Base-by-base conservation (phyloP, 2,329 filamentous ascomycete species). In the Neofusicoccum cordaticola region DNA sequence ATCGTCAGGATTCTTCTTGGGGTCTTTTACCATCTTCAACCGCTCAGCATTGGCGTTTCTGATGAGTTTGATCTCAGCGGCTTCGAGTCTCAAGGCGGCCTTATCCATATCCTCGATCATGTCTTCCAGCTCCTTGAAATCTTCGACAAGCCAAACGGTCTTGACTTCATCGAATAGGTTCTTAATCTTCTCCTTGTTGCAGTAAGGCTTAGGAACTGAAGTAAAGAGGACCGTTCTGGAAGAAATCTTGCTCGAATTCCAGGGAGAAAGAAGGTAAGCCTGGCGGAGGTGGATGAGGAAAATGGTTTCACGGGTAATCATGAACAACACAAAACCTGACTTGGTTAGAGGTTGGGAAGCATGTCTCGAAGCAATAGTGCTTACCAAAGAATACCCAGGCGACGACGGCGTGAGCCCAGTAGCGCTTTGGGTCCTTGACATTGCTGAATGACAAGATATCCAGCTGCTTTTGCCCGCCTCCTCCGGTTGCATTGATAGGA, bases 21-120 rank as follows among this genome's bases (percentile, higher is more conserved):
- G 80, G n/a, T 80, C 81, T 77, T 88, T 90, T 65, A 85, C 74
- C 1, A 84, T 83, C 80, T 92, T 93, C 66, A 87, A 77, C 58
- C 91, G 88, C 17, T 85, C 86, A 63, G 82, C 82, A 77, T 94
- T 94, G 65, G 91, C 77, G 37, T 74, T 73, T 22, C 72, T 74
- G 35, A 78, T 74, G 22, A 82, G 71, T 67, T 81, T 77, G 45
- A 81, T 75, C 67, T 83, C 78, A 9, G 75, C 80, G 22, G 71
- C 71, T 66, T 83, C 81, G 13, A 83, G 71, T 63, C 78, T 78
- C 61, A 77, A 65, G 1, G 77, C 79, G 31, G 76, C 76, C 31
- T 77, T 75, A 65, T 81, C 78, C 22, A 80, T 75, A 63, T 82
- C 73, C 34, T 78, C 75, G 3, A 82, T 74, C n/a, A 82, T 66